These are phyloP conservation scores for Annona cherimola DNA, from an alignment of 164 flowering plant species.

Conservation along the genomic window DNA sequence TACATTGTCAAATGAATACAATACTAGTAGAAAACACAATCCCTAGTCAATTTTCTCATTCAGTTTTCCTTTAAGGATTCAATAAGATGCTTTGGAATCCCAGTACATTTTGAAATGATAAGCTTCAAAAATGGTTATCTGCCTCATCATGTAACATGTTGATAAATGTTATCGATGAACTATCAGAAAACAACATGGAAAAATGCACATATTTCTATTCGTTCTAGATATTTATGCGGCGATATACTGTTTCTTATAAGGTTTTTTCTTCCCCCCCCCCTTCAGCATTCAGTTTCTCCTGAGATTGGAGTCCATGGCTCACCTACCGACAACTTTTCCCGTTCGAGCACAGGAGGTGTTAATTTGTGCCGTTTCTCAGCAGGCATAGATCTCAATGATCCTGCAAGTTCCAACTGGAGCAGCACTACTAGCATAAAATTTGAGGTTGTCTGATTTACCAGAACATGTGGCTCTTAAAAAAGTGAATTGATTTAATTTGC, in stretches of 20 bases:
- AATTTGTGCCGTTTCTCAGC: constrained; percentile 69
- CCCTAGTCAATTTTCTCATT: background rate
- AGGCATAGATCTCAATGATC: constrained; percentile 78
- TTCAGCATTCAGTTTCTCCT: constrained; percentile 79
- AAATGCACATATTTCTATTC: constrained; percentile 4
- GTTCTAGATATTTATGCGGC: background rate
- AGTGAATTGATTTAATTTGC: background rate
- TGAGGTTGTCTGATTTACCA: constrained; percentile 46
- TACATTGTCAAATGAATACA: background rate
- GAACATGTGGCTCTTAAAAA: background rate
- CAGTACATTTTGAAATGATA: background rate
- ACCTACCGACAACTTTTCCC: constrained; percentile 77
- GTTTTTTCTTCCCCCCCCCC: background rate
- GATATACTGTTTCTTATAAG: background rate
- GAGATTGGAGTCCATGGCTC: constrained; percentile 81
- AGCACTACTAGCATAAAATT: constrained; percentile 78
- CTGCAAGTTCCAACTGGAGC: constrained; percentile 76
- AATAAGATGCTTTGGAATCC: background rate
- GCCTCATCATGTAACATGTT: too few species aligned
- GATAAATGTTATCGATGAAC: background rate
- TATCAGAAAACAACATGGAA: constrained; percentile 1
- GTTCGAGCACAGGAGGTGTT: constrained; percentile 78
- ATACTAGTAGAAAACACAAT: background rate
- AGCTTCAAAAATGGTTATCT: background rate
- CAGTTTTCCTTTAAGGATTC: background rate